phyloP scores from a whole-genome alignment of 306 rosid species.

The Vigna reflexopilosa region DNA sequence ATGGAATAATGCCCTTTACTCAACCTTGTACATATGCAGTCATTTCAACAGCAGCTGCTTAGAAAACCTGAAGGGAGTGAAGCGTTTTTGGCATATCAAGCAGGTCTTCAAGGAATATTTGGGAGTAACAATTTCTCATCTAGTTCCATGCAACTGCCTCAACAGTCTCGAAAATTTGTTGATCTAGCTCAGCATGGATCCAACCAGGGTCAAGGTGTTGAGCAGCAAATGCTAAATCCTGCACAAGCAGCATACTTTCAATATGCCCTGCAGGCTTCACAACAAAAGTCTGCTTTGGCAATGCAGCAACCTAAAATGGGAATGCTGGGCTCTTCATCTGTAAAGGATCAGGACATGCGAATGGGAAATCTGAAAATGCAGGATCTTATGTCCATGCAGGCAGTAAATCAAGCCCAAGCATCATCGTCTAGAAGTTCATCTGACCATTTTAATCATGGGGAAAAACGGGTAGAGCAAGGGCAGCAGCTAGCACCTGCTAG shows the following conservation, averaged over 20 bases:
- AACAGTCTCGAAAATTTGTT: constrained; percentile 74
- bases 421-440: constrained; percentile 66
- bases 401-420: constrained; percentile 64
- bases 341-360: constrained; percentile 84
- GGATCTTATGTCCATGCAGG: constrained; percentile 75
- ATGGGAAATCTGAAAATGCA: constrained; percentile 80
- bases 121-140: constrained; percentile 69
- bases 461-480: constrained; percentile 78
- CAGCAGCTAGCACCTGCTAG: constrained; percentile 70
- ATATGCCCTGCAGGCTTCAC: constrained; percentile 79
- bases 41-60: constrained; percentile 78
- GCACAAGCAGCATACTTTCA: constrained; percentile 86
- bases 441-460: constrained; percentile 76
- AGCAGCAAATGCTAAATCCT: constrained; percentile 76
- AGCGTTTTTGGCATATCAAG: constrained; percentile 75
- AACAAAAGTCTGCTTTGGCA: constrained; percentile 78
- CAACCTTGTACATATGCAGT: constrained; percentile 57
- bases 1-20: constrained; percentile 31
- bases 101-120: constrained; percentile 74
- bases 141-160: constrained; percentile 70
- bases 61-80: constrained; percentile 93
- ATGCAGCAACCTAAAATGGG: constrained; percentile 88
- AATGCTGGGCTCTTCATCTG: constrained; percentile 64
- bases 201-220: constrained; percentile 75
- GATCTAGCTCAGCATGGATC: constrained; percentile 80